Base-by-base conservation (phyloP, 1,139 yeast species). In the Meyerozyma athensensis region DNA sequence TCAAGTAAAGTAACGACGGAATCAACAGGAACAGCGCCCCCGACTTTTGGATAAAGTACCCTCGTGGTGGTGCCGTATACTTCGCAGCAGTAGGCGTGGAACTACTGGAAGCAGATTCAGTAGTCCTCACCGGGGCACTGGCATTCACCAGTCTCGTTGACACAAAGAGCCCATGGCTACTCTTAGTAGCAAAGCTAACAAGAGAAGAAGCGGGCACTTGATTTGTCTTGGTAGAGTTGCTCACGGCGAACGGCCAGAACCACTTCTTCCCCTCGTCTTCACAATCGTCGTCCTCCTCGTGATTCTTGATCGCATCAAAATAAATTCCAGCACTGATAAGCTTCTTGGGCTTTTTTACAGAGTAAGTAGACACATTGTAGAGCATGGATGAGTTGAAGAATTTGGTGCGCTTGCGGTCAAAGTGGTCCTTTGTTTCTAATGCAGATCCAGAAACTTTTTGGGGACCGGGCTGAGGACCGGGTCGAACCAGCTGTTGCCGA, bases 81-180 rank as follows among this genome's bases (percentile, higher is more conserved):
- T 19, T 20, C 9, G 21, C 26, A 26, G 26, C 19, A 2, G 14
- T 13, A n/a, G 13, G 18, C 3, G 28, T 24, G 12, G 28, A 4
- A 6, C 28, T n/a, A 12, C 17, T 4, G 5, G 28, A 9, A 4
- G 28, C 7, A 9, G 28, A 3, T 14, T 10, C 9, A 6, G 28
- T 10, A 9, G 28, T 24, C 17, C 14, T 24, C 17, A 9, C 28
- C 9, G 26, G 26, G 13, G 28, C 14, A 9, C 17, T 24, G 17
- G 28, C 28, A 24, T 24, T 24, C 17, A 24, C 7, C 17, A 2
- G 18, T 6, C 13, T 14, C 14, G 17, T 4, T 24, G 5, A 9
- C 14, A 14, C 28, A 36, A 45, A 46, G 14, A 46, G 36, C 17
- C 45, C 43, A 26, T 43, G 44, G n/a, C 45, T 32, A 14, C 31